Evolutionary conservation across 1,284 basidiomycete species (phyloP).

Genomic region (Microbotryum saponariae): DNA sequence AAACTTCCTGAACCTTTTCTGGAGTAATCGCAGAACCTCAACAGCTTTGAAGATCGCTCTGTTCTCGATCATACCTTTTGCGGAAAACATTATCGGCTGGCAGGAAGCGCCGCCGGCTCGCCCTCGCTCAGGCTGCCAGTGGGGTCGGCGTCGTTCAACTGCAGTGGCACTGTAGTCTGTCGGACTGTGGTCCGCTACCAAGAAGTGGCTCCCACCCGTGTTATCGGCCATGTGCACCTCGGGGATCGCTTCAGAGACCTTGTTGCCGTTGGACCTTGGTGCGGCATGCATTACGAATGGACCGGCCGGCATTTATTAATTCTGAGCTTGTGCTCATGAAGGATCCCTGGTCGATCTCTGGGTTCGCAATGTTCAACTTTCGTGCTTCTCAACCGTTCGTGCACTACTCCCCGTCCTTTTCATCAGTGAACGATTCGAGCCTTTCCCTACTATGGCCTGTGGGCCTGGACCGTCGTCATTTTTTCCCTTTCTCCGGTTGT

Average conservation of each 20-base stretch:
- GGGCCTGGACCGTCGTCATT: conserved; percentile 83
- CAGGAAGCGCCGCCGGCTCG: conserved; percentile 70
- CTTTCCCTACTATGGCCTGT: conserved; percentile 71
- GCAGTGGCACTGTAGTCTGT: too few species aligned
- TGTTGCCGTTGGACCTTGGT: conserved; percentile 68
- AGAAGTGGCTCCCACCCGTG: background rate
- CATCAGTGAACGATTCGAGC: conserved; percentile 38
- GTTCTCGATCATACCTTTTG: conserved; percentile 79
- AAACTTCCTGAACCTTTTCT: background rate
- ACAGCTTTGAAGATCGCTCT: conserved; percentile 93
- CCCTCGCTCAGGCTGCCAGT: conserved; percentile 72
- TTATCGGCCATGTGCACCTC: conserved; percentile 49
- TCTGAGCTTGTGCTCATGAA: conserved; percentile 96
- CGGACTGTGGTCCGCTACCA: conserved; percentile 16
- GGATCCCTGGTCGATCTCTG: conserved; percentile 80
- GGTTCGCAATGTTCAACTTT: conserved; percentile 94
- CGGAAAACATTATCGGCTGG: conserved; percentile 60
- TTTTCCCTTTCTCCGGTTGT: too few species aligned
- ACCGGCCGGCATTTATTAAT: conserved; percentile 96
- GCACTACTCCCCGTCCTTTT: conserved; percentile 77
- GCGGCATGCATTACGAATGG: conserved; percentile 92
- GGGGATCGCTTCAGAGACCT: conserved; percentile 77
- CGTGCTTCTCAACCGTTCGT: conserved; percentile 84
- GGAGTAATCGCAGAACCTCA: conserved; percentile 21
- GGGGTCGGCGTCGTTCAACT: conserved; percentile 90